Conservation (phyloP, 208 protist species). For the Trypanosoma grayi region DNA sequence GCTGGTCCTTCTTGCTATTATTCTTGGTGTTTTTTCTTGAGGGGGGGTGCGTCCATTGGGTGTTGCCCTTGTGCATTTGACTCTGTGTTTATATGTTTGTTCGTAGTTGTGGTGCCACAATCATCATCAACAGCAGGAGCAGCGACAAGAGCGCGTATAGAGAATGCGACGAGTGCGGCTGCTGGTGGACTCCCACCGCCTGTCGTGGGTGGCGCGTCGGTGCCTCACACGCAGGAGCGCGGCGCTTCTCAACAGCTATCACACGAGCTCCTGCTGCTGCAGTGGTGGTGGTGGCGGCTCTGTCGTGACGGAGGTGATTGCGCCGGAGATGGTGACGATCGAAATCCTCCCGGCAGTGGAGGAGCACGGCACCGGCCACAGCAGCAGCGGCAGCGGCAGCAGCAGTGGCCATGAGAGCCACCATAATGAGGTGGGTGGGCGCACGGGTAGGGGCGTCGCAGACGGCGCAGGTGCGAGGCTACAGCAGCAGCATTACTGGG, state of each 20-base stretch:
- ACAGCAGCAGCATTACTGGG: constrained; percentile 31
- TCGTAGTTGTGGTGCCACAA: too few relatives aligned
- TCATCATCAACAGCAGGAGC: too few relatives aligned
- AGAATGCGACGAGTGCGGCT: constrained; percentile 9
- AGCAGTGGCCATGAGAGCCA: neutral
- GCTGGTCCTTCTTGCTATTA: too few relatives aligned
- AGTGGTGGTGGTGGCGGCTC: neutral
- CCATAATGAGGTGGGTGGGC: neutral
- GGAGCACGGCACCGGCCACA: constrained; percentile 13
- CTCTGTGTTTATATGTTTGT: neutral
- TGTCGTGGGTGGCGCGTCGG: neutral
- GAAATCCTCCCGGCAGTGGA: constrained; percentile 31
- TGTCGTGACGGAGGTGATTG: constrained; percentile 10
- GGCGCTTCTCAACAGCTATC: neutral
- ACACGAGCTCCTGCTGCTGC: neutral
- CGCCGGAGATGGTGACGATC: constrained; percentile 56
- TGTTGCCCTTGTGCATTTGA: neutral
- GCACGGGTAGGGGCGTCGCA: neutral
- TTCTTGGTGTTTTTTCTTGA: too few relatives aligned
- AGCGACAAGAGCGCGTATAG: neutral
- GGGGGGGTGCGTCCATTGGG: too few relatives aligned
- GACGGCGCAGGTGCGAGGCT: neutral
- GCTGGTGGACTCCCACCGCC: neutral
- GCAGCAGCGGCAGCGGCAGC: constrained; percentile 1
- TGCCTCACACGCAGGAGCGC: neutral